Evolutionary conservation across 2,329 filamentous ascomycete genomes (phyloP), one percentile per base, ranked within the genome.

Genomic region (Torrubiella hemipterigena): DNA sequence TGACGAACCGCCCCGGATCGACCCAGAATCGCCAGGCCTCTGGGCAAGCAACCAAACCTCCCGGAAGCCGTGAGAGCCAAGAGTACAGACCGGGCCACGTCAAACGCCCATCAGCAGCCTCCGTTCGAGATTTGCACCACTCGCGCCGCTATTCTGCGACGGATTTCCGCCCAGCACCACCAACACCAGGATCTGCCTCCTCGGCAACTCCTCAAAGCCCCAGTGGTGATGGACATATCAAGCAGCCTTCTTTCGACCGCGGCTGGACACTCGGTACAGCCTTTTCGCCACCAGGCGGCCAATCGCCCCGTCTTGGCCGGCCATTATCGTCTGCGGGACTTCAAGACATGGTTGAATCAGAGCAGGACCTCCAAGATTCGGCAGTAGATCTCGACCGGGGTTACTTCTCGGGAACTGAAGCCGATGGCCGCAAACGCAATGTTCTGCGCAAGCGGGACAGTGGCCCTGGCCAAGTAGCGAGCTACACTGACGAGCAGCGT

Each of bases 361-460:
- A 58, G 12, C 43, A 54, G 11, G 51, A 59, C 10, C 44, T 58
- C 11, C 61, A 61, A 38, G 67, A 72, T 36, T 63, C 63, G 7
- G 58, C 59, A 12, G 54, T 63, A 16, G 82, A 93, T 38, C 54
- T 84, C 12, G 91, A 96, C 46, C 73, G 85, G 21, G 89, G 87
- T 16, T 96, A 96, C 54, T 94, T 95, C 49, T 95, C 89, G 7
- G 85, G 87, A 4, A 81, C 81, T 12, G 89, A 96, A 47, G 65
- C 77, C 9, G 86, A 95, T 40, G 72, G 72, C 26, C 74, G 80
- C 35, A 76, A 73, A 44, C 73, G 82, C 27, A 93, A 85, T 49
- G 65, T 91, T 28, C 62, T 95, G 41, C 84, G 83, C 54, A 93
- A 91, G 58, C 77, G 82, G 35, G 73, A 76, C 37, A 77, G 73